Percentiles rank a stretch among this genome's conserved stretches.
These are phyloP conservation scores for Calonectria leucothoes DNA, from an alignment of 2,329 filamentous ascomycete genomes.

Conservation along the genomic window DNA sequence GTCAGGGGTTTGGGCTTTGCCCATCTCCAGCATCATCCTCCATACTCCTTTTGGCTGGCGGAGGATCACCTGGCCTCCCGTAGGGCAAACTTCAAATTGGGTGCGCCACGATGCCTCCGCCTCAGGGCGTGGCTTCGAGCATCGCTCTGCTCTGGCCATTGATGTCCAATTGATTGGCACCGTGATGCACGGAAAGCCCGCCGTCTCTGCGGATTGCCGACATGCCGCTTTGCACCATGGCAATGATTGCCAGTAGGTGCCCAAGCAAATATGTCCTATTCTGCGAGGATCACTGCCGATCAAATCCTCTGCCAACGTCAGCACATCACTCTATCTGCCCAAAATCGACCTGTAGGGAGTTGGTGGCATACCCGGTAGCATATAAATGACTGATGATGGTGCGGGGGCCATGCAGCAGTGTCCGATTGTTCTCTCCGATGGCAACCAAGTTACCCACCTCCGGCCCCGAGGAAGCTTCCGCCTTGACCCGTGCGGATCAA, in stretches of 20 bases:
- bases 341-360: neutral
- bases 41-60: slow-evolving; percentile 6
- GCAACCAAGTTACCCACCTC: neutral
- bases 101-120: neutral
- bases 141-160: neutral
- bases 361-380: neutral
- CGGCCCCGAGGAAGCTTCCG: slow-evolving; percentile 1
- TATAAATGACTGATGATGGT: slow-evolving; percentile 4
- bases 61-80: neutral
- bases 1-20: neutral
- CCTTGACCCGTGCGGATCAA: slow-evolving; percentile 1
- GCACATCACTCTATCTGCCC: neutral
- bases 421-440: neutral
- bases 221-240: neutral
- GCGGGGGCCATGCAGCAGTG: neutral
- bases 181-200: neutral
- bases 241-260: neutral
- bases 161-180: neutral
- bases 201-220: neutral
- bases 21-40: neutral
- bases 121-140: no score
- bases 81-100: neutral
- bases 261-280: neutral
- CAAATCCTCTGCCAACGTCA: neutral
- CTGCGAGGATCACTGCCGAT: neutral